Percentiles rank a stretch among this genome's conserved stretches.
Evolutionary conservation across 106 monocot genomes (phyloP).

Genomic region (Phalaenopsis equestris): DNA sequence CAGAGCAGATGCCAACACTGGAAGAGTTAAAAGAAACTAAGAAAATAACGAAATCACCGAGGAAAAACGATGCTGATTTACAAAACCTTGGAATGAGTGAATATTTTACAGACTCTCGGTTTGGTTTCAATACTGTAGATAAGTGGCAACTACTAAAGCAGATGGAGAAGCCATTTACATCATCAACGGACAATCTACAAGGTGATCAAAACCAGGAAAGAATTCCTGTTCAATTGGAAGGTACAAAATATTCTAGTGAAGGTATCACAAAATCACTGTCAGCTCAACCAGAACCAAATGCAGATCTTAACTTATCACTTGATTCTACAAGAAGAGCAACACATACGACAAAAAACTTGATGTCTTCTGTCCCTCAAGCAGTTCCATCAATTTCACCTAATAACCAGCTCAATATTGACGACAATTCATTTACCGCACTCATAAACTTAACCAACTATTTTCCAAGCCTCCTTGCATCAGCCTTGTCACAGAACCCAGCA

Average conservation of each 20-base stretch:
- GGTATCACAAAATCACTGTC: neutral
- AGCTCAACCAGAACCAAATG: neutral
- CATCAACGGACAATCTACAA: constrained; percentile 8
- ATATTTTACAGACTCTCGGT: neutral
- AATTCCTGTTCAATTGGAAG: neutral
- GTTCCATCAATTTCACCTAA: constrained; percentile 19
- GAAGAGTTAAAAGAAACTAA: constrained; percentile 16
- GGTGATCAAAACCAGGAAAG: constrained; percentile 3
- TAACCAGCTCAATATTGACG: constrained; percentile 15
- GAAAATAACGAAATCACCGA: neutral
- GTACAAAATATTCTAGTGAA: constrained; percentile 1
- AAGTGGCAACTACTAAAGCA: neutral
- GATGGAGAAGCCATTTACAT: constrained; percentile 1
- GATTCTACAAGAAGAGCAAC: constrained; percentile 13
- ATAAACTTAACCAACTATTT: constrained; percentile 33
- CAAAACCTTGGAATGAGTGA: too few species aligned
- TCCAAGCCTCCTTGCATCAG: constrained; percentile 41
- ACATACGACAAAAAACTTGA: constrained; percentile 4
- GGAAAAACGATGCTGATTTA: too few species aligned
- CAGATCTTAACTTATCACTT: constrained; percentile 13
- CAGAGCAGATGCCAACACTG: constrained; percentile 10
- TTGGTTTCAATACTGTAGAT: constrained; percentile 1
- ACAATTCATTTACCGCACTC: constrained; percentile 28
- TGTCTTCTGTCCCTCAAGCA: constrained; percentile 24
- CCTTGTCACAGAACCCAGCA: constrained; percentile 58